Conservation (phyloP, 768 basidiomycete genomes). For the Clitopilus passeckerianus region DNA sequence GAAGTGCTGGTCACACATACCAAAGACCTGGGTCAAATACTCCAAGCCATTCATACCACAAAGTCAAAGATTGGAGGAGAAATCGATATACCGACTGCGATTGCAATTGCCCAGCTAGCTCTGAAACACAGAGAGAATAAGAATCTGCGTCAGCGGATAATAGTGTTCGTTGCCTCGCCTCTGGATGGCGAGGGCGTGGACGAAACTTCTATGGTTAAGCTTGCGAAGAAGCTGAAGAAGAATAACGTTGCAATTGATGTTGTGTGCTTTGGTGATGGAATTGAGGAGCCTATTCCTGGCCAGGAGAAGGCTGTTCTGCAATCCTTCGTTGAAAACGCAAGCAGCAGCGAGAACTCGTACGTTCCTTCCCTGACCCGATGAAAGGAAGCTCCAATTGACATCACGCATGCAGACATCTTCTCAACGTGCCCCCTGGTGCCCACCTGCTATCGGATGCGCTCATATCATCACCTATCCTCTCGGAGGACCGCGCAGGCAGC, state of each 20-base stretch:
- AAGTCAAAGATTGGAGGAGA: slow-evolving; percentile 72
- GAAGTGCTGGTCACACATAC: slow-evolving; percentile 96
- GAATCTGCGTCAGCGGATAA: slow-evolving; percentile 92
- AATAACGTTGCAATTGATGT: slow-evolving; percentile 97
- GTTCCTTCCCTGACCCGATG: slow-evolving; percentile 20
- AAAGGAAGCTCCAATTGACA: neutral
- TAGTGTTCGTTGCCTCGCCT: slow-evolving; percentile 92
- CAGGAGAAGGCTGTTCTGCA: slow-evolving; percentile 64
- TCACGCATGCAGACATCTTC: slow-evolving; percentile 58
- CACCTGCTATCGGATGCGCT: slow-evolving; percentile 82
- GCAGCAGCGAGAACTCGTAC: slow-evolving; percentile 83
- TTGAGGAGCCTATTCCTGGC: slow-evolving; percentile 53
- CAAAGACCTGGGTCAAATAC: slow-evolving; percentile 90
- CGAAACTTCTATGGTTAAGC: slow-evolving; percentile 75
- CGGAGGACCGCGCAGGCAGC: slow-evolving; percentile 65
- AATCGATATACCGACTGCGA: slow-evolving; percentile 85
- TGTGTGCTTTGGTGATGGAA: slow-evolving; percentile 85
- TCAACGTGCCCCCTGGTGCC: slow-evolving; percentile 72
- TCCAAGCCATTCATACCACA: slow-evolving; percentile 70
- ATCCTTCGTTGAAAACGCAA: slow-evolving; percentile 79
- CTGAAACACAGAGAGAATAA: slow-evolving; percentile 98
- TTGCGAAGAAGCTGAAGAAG: slow-evolving; percentile 98
- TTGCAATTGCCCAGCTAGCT: slow-evolving; percentile 92
- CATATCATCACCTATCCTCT: slow-evolving; percentile 75
- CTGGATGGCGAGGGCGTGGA: slow-evolving; percentile 65